These are phyloP conservation scores for Nemania sp. DNA, from an alignment of 2,329 filamentous ascomycete genomes.

Conservation along the genomic window DNA sequence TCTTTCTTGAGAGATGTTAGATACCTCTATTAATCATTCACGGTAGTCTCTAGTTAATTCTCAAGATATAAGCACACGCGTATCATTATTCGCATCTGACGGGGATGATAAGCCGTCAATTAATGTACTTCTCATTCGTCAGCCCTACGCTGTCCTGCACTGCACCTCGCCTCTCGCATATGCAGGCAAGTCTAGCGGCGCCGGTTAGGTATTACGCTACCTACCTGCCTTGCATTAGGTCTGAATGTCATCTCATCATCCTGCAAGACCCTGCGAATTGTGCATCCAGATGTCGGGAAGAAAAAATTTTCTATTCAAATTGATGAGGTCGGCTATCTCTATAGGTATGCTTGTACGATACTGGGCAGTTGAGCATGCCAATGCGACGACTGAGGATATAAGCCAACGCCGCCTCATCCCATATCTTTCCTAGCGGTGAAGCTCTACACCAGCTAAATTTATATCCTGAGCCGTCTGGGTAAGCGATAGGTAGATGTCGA, in stretches of 20 bases:
- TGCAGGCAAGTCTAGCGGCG: constrained; percentile 4
- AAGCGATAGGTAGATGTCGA: no score
- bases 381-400: not conserved
- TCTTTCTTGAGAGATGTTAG: not conserved
- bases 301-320: not conserved
- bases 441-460: not conserved
- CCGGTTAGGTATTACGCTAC: not conserved
- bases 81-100: not conserved
- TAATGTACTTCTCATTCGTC: not conserved
- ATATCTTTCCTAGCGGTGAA: not conserved
- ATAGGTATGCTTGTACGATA: no score
- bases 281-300: no score
- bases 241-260: not conserved
- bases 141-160: not conserved
- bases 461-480: not conserved
- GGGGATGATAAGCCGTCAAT: not conserved
- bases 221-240: not conserved
- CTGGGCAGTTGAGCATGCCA: no score
- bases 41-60: no score
- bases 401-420: not conserved
- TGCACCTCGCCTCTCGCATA: constrained; percentile 9
- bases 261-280: no score
- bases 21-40: no score
- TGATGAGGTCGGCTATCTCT: no score
- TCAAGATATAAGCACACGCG: no score